A percentile compares a stretch with the other conserved stretches of the same genome.
phyloP scores from a whole-genome alignment of 768 basidiomycete species.

The Suillus plorans region DNA sequence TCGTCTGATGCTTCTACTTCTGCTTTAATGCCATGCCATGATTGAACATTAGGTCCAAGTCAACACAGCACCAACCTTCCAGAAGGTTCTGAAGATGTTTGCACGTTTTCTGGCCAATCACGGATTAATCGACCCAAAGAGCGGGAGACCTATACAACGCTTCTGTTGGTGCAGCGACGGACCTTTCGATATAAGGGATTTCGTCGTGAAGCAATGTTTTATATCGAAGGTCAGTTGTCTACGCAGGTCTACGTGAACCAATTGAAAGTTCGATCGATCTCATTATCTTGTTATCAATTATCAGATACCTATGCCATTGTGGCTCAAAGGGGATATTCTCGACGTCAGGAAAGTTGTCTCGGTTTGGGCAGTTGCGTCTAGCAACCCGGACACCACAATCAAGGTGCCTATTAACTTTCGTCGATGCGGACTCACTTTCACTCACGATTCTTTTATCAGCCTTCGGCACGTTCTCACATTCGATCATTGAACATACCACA shows the following conservation, averaged over 20 bases:
- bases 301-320: conserved; percentile 67
- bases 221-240: conserved; percentile 65
- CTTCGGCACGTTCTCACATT: conserved; percentile 17
- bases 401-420: conserved; percentile 16
- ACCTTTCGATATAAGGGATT: conserved; percentile 81
- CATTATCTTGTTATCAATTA: conserved; percentile 8
- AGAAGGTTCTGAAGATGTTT: conserved; percentile 63
- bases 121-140: conserved; percentile 62
- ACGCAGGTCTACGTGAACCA: conserved; percentile 7
- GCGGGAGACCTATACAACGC: conserved; percentile 54
- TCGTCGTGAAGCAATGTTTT: conserved; percentile 87
- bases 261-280: neutral
- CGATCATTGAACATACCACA: conserved; percentile 61
- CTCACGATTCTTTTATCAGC: conserved; percentile 13
- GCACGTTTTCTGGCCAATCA: conserved; percentile 68
- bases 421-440: neutral
- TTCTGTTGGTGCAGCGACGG: conserved; percentile 87
- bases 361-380: conserved; percentile 33
- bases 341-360: conserved; percentile 68
- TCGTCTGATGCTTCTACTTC: conserved; percentile 26
- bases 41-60: conserved; percentile 66
- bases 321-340: conserved; percentile 72
- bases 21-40: conserved; percentile 5
- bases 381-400: conserved; percentile 11
- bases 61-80: conserved; percentile 73